Conservation (phyloP, 352 stramenopile species). For the Globisporangium middletonii region DNA sequence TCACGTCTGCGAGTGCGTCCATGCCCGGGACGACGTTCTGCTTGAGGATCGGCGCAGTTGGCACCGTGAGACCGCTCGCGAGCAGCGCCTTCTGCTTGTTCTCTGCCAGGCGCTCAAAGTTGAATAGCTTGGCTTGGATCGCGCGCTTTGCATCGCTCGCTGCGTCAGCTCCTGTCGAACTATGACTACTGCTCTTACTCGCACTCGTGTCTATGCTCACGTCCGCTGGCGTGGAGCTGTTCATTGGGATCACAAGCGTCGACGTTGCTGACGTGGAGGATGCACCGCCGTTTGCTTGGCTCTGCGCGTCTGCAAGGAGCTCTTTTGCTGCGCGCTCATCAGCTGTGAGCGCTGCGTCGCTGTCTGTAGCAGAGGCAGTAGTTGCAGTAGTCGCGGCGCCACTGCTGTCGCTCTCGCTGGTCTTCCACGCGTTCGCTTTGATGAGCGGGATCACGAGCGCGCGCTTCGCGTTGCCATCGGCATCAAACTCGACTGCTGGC, state of each 20-base stretch:
- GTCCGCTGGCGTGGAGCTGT: background rate
- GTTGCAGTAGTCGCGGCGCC: background rate
- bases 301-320: constrained; percentile 32
- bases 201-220: background rate
- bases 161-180: background rate
- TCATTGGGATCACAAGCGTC: constrained; percentile 56
- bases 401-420: background rate
- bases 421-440: constrained; percentile 51
- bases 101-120: constrained; percentile 19
- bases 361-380: background rate
- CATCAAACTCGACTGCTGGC: constrained; percentile 20
- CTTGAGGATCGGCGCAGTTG: constrained; percentile 49
- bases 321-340: constrained; percentile 34
- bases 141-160: constrained; percentile 7
- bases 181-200: constrained; percentile 10
- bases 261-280: background rate
- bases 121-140: constrained; percentile 38
- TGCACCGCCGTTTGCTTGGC: constrained; percentile 3
- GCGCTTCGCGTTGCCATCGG: constrained; percentile 14
- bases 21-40: constrained; percentile 71
- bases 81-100: constrained; percentile 13
- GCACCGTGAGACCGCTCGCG: constrained; percentile 1
- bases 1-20: constrained; percentile 59
- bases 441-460: constrained; percentile 69
- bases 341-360: constrained; percentile 11